Evolutionary conservation across 2,329 filamentous ascomycete genomes (phyloP).

Genomic region (Penicillium sp.): DNA sequence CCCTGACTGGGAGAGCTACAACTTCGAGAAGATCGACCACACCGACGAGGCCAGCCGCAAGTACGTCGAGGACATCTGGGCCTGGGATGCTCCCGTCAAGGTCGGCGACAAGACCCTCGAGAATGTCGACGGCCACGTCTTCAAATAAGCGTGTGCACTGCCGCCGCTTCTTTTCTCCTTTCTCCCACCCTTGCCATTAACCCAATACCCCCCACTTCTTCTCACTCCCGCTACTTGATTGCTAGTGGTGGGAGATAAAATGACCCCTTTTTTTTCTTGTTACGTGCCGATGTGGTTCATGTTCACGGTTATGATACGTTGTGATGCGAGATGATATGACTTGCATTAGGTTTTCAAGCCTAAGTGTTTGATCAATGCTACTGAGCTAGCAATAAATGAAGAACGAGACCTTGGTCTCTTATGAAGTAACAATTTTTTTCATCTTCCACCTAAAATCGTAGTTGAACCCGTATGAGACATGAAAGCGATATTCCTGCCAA

Average conservation of each 20-base stretch:
- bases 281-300: conserved; percentile 32
- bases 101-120: conserved; percentile 86
- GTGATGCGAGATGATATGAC: conserved; percentile 31
- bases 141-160: conserved; percentile 74
- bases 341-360: background rate
- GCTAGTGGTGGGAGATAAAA: conserved; percentile 21
- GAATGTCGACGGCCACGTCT: conserved; percentile 93
- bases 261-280: conserved; percentile 15
- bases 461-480: too few relatives aligned
- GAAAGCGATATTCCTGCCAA: too few relatives aligned
- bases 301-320: conserved; percentile 32
- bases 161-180: background rate
- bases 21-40: conserved; percentile 94
- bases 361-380: conserved; percentile 20
- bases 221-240: conserved; percentile 4
- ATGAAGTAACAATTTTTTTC: too few relatives aligned
- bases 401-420: background rate
- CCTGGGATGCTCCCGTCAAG: conserved; percentile 82
- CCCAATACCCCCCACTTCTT: conserved; percentile 27
- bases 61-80: conserved; percentile 86
- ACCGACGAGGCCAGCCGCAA: conserved; percentile 81
- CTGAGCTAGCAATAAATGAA: conserved; percentile 23
- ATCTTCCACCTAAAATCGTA: too few relatives aligned
- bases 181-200: conserved; percentile 16
- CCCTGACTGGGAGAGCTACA: conserved; percentile 95